Evolutionary conservation across 2,329 filamentous ascomycete genomes (phyloP).

Genomic region (Pseudogymnoascus destructans): DNA sequence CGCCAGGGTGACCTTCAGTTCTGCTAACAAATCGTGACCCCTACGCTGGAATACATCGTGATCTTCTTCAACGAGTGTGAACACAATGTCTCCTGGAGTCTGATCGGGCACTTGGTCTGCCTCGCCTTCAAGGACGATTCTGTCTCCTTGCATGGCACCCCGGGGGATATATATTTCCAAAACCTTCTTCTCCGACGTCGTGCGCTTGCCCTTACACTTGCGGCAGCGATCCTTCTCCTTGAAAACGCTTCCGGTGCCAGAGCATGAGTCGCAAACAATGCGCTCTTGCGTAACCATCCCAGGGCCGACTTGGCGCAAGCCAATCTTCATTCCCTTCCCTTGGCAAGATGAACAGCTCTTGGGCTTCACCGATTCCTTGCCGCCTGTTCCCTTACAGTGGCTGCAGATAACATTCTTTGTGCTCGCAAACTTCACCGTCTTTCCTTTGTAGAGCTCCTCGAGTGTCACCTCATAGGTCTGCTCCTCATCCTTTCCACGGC

Average conservation of each 20-base stretch:
- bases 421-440: constrained; percentile 91
- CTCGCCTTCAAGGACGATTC: constrained; percentile 82
- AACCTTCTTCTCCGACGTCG: constrained; percentile 79
- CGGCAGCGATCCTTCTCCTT: constrained; percentile 97
- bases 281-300: constrained; percentile 73
- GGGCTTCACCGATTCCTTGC: constrained; percentile 81
- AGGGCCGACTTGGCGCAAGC: constrained; percentile 71
- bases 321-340: constrained; percentile 64
- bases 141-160: constrained; percentile 75
- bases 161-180: constrained; percentile 92
- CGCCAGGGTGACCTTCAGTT: constrained; percentile 65
- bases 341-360: constrained; percentile 73
- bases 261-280: constrained; percentile 69
- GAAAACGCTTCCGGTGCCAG: constrained; percentile 72
- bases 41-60: constrained; percentile 74
- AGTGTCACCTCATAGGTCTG: constrained; percentile 82
- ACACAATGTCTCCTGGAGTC: constrained; percentile 84
- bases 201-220: constrained; percentile 92
- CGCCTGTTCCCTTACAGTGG: constrained; percentile 77
- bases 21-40: constrained; percentile 71
- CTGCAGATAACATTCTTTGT: constrained; percentile 88
- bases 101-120: constrained; percentile 86
- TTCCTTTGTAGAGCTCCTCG: constrained; percentile 96
- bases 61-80: constrained; percentile 67
- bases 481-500: constrained; percentile 71